Conservation (phyloP, 768 basidiomycete genomes). For the Macrolepiota fuliginosa region DNA sequence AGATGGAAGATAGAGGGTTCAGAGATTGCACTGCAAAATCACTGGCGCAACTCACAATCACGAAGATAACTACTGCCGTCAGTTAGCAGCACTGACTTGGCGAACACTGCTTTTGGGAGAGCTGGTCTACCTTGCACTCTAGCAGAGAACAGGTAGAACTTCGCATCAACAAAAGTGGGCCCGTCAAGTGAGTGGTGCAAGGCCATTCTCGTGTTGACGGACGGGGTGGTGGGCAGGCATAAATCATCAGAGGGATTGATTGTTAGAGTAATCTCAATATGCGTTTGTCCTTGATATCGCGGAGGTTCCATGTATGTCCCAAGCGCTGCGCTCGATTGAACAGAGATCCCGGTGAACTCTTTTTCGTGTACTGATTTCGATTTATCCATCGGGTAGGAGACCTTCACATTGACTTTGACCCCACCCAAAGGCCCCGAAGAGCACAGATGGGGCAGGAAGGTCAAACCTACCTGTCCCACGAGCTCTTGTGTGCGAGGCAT, state of each 20-base stretch:
- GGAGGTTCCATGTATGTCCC: not conserved
- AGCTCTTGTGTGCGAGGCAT: not conserved
- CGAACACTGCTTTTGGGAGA: constrained; percentile 1
- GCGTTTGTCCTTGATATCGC: not conserved
- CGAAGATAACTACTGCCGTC: not conserved
- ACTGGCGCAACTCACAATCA: constrained; percentile 1
- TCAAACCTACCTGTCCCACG: not conserved
- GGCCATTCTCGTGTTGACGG: not conserved
- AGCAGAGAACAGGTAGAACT: constrained; percentile 14
- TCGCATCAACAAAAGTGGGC: constrained; percentile 11
- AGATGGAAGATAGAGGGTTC: not conserved
- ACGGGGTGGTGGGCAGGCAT: not conserved
- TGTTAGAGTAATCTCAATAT: constrained; percentile 5
- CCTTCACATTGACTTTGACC: not conserved
- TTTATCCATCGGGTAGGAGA: not conserved
- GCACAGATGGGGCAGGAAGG: not conserved
- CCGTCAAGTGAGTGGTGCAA: constrained; percentile 1
- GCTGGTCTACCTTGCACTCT: not conserved
- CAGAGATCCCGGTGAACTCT: not conserved
- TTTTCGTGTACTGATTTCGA: not conserved
- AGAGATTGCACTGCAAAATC: not conserved
- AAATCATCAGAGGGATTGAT: not conserved
- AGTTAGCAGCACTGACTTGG: constrained; percentile 3
- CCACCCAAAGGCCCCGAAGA: not conserved
- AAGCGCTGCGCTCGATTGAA: not conserved